Evolutionary conservation across 768 basidiomycete genomes (phyloP), one percentile per base, ranked within the genome.

Genomic region (Auricularia sp.): DNA sequence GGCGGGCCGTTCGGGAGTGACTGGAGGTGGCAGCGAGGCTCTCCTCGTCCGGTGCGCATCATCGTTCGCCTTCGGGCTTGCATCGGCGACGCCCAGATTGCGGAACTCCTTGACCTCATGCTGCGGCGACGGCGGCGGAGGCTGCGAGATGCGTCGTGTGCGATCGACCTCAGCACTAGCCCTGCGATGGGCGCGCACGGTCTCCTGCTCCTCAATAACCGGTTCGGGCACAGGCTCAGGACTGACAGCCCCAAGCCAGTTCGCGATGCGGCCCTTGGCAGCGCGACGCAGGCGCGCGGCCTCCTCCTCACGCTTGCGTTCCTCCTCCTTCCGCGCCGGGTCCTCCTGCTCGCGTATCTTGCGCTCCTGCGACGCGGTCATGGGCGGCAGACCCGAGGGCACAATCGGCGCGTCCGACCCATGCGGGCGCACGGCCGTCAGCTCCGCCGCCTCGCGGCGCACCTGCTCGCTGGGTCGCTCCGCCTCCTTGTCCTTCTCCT

Each of bases 231-330:
- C 62, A 11, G 37, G 62, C n/a, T 81, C 82, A 3, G 82, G 78
- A 62, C 86, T 86, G 61, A 91, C 84, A 8, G 76, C 79, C 35
- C 86, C 89, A 66, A 92, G 69, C 90, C 90, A 92, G 7, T 86
- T 88, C 8, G 89, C 80, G n/a, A 92, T 85, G 29, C 88, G 77
- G 6, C 89, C 88, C 66, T 88, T 87, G 10, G 85, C 84, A 5
- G 83, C 78, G 62, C 76, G 73, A 58, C 77, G 71, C 24, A 83
- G 67, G 39, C 75, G 74, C 36, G 74, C 72, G 33, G 74, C 71
- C 63, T 80, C 80, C 14, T 75, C 72, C 39, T 76, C 76, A 66
- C 74, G 76, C 36, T 47, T 16, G 34, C 59, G 61, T 39, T 66
- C 62, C 34, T 21, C 67, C 29, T 65, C 67, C 36, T 72, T 73